These are phyloP conservation scores for Ceratocystis smalleyi DNA, from an alignment of 2,329 filamentous ascomycete genomes.

Conservation along the genomic window DNA sequence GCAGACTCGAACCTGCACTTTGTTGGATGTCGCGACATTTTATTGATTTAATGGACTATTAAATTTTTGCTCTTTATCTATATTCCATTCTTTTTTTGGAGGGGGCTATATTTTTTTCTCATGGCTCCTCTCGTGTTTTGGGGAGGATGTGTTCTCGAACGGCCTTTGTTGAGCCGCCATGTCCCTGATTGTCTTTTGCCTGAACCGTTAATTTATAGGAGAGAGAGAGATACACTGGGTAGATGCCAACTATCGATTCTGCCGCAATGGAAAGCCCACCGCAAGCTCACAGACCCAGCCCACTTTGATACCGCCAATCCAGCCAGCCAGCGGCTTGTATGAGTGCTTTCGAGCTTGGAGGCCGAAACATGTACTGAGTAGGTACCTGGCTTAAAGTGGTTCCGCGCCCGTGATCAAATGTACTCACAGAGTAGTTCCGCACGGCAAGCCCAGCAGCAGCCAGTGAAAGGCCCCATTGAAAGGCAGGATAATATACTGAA, in stretches of 20 bases:
- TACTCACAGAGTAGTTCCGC: neutral
- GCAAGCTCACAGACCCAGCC: neutral
- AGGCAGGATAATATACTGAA: too few relatives aligned
- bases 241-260: neutral
- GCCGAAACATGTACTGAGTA: neutral
- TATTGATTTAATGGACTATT: neutral
- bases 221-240: neutral
- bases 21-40: neutral
- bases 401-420: neutral
- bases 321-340: neutral
- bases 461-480: too few relatives aligned
- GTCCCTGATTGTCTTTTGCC: neutral
- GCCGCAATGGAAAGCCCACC: neutral
- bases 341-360: neutral
- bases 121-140: slow-evolving; percentile 1
- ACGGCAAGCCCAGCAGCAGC: too few relatives aligned
- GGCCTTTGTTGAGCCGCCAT: slow-evolving; percentile 4
- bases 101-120: neutral
- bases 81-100: neutral
- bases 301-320: neutral
- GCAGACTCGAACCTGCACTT: neutral
- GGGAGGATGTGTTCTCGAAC: neutral
- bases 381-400: slow-evolving; percentile 1
- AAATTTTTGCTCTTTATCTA: neutral
- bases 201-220: neutral